A percentile compares a stretch with the other conserved stretches of the same genome.
phyloP scores from a whole-genome alignment of 768 basidiomycete species.

The Lentinula sp. region DNA sequence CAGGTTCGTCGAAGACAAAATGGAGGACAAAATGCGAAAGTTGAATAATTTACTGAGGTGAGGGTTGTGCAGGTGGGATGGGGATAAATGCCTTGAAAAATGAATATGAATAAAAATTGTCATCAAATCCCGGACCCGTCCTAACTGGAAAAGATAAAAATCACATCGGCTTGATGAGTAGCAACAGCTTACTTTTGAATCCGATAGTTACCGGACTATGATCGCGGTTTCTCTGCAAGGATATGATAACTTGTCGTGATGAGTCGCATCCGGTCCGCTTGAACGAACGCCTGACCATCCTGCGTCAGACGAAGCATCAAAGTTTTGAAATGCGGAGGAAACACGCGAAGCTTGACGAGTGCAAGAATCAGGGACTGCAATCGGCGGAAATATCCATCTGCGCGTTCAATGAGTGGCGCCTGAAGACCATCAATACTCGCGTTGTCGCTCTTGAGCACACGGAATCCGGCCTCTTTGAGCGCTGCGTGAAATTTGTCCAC shows the following conservation, averaged over 20 bases:
- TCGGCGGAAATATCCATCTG: constrained; percentile 3
- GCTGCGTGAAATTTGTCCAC: neutral
- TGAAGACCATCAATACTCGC: neutral
- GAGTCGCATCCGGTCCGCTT: constrained; percentile 2
- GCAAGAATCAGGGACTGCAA: neutral
- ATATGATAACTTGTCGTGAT: constrained; percentile 4
- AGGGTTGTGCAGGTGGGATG: neutral
- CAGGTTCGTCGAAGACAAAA: neutral
- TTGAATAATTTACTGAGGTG: neutral
- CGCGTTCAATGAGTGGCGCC: constrained; percentile 1
- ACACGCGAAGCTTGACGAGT: neutral
- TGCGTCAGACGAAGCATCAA: neutral
- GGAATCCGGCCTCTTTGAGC: neutral
- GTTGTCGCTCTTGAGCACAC: neutral
- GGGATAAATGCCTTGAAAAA: neutral
- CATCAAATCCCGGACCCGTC: neutral
- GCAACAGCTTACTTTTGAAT: neutral
- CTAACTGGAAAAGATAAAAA: neutral
- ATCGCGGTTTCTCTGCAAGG: neutral
- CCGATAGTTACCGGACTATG: neutral
- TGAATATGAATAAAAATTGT: neutral
- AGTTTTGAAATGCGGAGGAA: constrained; percentile 1
- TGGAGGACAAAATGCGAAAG: neutral
- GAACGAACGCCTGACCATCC: neutral
- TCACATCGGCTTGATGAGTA: neutral